phyloP scores from a whole-genome alignment of 1,139 yeast genomes.

The Yarrowia galli region DNA sequence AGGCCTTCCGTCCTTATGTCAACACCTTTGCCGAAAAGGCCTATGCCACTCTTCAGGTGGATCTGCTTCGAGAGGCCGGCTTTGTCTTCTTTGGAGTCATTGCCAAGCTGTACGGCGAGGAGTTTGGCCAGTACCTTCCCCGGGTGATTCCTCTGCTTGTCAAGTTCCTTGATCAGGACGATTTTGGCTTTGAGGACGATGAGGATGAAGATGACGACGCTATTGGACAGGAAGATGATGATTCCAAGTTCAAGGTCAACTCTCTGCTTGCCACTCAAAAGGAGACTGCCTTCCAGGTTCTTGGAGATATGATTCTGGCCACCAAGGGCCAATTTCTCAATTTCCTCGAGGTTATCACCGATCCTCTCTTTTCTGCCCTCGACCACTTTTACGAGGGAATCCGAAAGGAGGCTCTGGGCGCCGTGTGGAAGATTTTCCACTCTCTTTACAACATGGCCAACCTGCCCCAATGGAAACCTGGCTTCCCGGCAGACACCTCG shows the following conservation, averaged over 20 bases:
- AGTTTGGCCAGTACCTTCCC: slow-evolving; percentile 84
- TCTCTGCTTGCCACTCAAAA: slow-evolving; percentile 96
- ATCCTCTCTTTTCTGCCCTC: slow-evolving; percentile 71
- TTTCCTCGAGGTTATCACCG: slow-evolving; percentile 75
- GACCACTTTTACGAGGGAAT: slow-evolving; percentile 86
- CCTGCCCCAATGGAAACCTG: slow-evolving; percentile 67
- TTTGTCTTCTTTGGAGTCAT: slow-evolving; percentile 93
- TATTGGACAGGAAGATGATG: slow-evolving; percentile 57
- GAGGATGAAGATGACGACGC: slow-evolving; percentile 50
- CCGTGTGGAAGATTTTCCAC: slow-evolving; percentile 82
- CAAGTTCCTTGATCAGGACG: slow-evolving; percentile 79
- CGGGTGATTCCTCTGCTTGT: slow-evolving; percentile 84
- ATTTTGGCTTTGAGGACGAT: slow-evolving; percentile 50
- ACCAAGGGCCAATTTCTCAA: slow-evolving; percentile 81
- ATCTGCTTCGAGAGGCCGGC: slow-evolving; percentile 90
- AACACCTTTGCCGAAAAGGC: slow-evolving; percentile 91
- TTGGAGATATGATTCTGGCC: slow-evolving; percentile 87
- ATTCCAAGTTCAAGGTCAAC: slow-evolving; percentile 80
- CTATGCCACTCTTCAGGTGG: slow-evolving; percentile 76
- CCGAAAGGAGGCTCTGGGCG: slow-evolving; percentile 83
- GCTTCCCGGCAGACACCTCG: slow-evolving; percentile 61
- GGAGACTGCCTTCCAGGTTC: slow-evolving; percentile 94
- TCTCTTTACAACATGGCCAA: slow-evolving; percentile 63
- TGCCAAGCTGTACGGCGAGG: slow-evolving; percentile 93
- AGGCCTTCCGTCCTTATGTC: slow-evolving; percentile 82